Evolutionary conservation across 75 land plant species (phyloP), one percentile per base, ranked within the genome.

Genomic region (Pseudotsuga menziesii): DNA sequence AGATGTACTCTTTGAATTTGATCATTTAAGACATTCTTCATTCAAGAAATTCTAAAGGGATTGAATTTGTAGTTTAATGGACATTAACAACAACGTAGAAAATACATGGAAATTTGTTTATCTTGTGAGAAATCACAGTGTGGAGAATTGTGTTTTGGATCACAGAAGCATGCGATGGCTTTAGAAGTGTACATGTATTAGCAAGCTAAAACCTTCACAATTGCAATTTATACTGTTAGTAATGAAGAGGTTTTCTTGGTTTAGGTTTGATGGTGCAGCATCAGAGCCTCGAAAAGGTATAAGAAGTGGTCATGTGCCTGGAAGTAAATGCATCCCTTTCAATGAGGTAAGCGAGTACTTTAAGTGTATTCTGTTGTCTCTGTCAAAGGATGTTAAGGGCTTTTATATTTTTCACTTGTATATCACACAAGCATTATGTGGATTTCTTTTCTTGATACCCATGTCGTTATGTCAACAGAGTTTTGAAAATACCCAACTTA

Each of bases 281-380:
- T 83, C 91, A 20, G 99, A 97, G 75, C 99, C 99, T 64, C 92
- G 99, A 36, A 92, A 95, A 78, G 99, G 96, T 59, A 84, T 97
- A 52, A 87, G 86, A 82, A 83, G 94, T 77, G 99, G 99, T 57
- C 99, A 97, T 87, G 88, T 97, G 15, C 98, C 99, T 36, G 94
- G 98, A 55, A 97, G 99, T 80, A 95, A 86, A 79, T 92, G 90
- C 75, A 79, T 97, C 56, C 99, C 98, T 73, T 97, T 91, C 76
- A 59, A 70, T 55, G 89, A 94, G 88, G 99, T 92, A 84, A 76
- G 32, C 14, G 27, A 64, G 4, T 8, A 35, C 19, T 36, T 62
- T 44, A 57, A 63, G 29, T 54, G 44, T 56, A 25, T 29, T 48
- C 0, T 32, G 14, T 26, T 75, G 29, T 3, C 16, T 25, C 23